Evolutionary conservation across 306 rosid species (phyloP).

Genomic region (Citrullus colocynthis): DNA sequence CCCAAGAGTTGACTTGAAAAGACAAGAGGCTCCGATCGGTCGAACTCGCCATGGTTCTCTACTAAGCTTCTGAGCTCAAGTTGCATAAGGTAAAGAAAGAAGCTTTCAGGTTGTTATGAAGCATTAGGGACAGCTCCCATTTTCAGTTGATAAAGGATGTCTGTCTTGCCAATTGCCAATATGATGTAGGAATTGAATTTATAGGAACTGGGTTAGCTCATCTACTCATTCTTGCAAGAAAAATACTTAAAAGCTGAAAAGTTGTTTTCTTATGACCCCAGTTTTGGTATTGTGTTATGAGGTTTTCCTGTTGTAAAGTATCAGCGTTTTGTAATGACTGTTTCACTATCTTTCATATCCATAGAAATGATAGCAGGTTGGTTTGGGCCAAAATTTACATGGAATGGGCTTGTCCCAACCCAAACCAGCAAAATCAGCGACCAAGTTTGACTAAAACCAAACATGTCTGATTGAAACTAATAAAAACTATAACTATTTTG

Average conservation of each 20-base stretch:
- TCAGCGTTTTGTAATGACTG: background rate
- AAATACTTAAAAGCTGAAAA: background rate
- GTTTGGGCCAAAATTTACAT: background rate
- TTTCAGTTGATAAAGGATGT: background rate
- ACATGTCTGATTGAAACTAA: too few relatives aligned
- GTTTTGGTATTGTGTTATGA: background rate
- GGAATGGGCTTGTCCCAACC: background rate
- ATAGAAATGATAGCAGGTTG: background rate
- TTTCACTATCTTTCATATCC: background rate
- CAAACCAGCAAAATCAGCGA: too few relatives aligned
- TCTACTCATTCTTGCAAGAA: background rate
- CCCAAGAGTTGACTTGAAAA: background rate
- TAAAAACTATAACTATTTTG: too few relatives aligned
- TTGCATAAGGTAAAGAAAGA: background rate
- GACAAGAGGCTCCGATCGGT: background rate
- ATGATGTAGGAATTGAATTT: background rate
- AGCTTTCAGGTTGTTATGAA: conserved; percentile 1
- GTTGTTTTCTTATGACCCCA: background rate
- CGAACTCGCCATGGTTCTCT: background rate
- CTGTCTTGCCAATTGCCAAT: background rate
- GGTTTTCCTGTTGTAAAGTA: background rate
- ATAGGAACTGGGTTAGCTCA: background rate
- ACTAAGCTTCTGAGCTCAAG: background rate
- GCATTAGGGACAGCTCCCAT: background rate
- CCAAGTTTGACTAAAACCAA: too few relatives aligned